Percentiles rank a stretch among this genome's conserved stretches.
Evolutionary conservation across 495 filamentous ascomycete species (phyloP).

Genomic region (Neurospora discreta): DNA sequence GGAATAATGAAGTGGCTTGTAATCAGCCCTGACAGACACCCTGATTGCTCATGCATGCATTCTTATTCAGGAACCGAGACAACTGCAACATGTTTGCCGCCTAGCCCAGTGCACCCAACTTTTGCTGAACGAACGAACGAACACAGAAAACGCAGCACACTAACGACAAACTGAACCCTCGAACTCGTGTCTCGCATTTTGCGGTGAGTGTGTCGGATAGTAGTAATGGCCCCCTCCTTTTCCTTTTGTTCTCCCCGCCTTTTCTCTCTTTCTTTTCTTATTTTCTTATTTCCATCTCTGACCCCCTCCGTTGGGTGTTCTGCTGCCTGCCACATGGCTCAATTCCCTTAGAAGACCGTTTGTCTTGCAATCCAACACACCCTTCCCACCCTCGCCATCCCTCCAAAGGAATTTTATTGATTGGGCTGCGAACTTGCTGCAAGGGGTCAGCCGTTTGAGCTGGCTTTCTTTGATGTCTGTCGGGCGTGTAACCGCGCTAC

Average conservation of each 20-base stretch:
- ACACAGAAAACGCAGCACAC: not conserved
- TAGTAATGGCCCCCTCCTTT: not conserved
- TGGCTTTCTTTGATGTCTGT: not conserved
- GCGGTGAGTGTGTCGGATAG: not conserved
- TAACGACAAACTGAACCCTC: not conserved
- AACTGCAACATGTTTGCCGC: not conserved
- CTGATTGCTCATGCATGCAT: not conserved
- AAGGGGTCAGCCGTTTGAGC: not conserved
- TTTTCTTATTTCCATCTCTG: not conserved
- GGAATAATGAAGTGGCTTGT: not conserved
- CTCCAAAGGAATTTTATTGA: not conserved
- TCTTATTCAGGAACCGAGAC: not conserved
- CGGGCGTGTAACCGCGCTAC: not conserved
- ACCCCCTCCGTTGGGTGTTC: not conserved
- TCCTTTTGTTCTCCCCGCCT: not conserved
- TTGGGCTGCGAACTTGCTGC: not conserved
- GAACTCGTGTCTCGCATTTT: not conserved
- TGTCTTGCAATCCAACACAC: not conserved
- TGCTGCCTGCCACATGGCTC: not conserved
- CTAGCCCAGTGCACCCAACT: not conserved
- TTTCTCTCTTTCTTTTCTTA: not conserved
- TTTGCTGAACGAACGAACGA: not conserved
- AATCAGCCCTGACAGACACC: not conserved
- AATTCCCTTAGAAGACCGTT: not conserved
- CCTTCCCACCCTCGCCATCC: not conserved